phyloP scores from a whole-genome alignment of 2,329 filamentous ascomycete species.

The Daldinia sp. region DNA sequence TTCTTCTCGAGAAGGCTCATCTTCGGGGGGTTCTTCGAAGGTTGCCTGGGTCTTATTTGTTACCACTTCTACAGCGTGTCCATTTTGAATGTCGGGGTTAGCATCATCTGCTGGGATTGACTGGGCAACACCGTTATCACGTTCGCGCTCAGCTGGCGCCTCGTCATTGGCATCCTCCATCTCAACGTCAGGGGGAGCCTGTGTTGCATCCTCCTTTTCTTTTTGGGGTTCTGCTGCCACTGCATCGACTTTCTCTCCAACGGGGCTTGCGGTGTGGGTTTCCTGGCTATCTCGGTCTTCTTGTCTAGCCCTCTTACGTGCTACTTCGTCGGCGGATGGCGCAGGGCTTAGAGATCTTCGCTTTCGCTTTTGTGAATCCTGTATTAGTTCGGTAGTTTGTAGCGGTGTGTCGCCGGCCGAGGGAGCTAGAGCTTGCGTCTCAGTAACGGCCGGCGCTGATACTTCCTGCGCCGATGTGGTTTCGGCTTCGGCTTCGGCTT shows the following conservation, averaged over 20 bases:
- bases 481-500: conserved; percentile 18
- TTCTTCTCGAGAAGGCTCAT: conserved; percentile 44
- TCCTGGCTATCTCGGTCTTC: conserved; percentile 48
- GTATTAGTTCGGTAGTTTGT: conserved; percentile 49
- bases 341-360: conserved; percentile 73
- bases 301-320: conserved; percentile 67
- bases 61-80: conserved; percentile 32
- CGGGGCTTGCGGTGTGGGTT: conserved; percentile 17
- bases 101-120: conserved; percentile 11
- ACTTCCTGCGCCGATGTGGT: conserved; percentile 41
- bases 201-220: conserved; percentile 13
- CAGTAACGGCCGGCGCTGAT: conserved; percentile 41
- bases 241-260: conserved; percentile 23
- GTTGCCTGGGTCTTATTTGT: conserved; percentile 37
- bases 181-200: conserved; percentile 34
- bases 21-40: conserved; percentile 34
- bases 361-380: conserved; percentile 74
- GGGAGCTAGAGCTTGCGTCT: conserved; percentile 29
- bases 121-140: conserved; percentile 4
- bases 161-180: conserved; percentile 31
- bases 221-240: conserved; percentile 13
- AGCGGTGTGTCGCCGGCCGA: conserved; percentile 44
- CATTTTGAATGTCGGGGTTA: conserved; percentile 22
- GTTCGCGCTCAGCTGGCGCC: conserved; percentile 20
- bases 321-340: conserved; percentile 64